Evolutionary conservation across 768 basidiomycete genomes (phyloP).

Genomic region (Suillus placidus): DNA sequence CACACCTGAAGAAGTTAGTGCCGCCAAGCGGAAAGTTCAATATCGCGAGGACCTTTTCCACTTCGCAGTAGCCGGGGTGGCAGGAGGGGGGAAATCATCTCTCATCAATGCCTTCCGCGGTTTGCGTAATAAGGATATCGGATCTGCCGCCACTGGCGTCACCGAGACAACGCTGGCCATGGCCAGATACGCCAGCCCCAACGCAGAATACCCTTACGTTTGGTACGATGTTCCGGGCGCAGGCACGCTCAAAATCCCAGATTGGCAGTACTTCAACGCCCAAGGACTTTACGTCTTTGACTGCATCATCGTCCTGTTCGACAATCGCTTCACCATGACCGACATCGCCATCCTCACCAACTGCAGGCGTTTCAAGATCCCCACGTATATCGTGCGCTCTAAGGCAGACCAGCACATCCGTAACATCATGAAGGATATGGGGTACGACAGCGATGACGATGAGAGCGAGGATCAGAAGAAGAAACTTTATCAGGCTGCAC

Average conservation of each 20-base stretch:
- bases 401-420: conserved; percentile 23
- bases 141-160: conserved; percentile 36
- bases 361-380: conserved; percentile 37
- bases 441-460: conserved; percentile 30
- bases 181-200: conserved; percentile 33
- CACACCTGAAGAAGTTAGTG: conserved; percentile 28
- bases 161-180: conserved; percentile 36
- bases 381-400: conserved; percentile 35
- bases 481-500: conserved; percentile 27
- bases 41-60: conserved; percentile 35
- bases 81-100: conserved; percentile 36
- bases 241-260: conserved; percentile 37
- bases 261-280: conserved; percentile 43
- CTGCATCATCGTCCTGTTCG: conserved; percentile 37
- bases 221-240: conserved; percentile 45
- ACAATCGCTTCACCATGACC: conserved; percentile 38
- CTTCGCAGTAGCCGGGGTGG: conserved; percentile 33
- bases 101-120: conserved; percentile 38
- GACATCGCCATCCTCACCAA: conserved; percentile 39
- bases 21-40: conserved; percentile 26
- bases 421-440: conserved; percentile 25
- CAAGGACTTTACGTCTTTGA: conserved; percentile 43
- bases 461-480: conserved; percentile 16
- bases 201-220: conserved; percentile 23
- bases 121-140: conserved; percentile 24